Base-by-base conservation (phyloP, 2,329 filamentous ascomycete genomes). In the Corynespora cassiicola region DNA sequence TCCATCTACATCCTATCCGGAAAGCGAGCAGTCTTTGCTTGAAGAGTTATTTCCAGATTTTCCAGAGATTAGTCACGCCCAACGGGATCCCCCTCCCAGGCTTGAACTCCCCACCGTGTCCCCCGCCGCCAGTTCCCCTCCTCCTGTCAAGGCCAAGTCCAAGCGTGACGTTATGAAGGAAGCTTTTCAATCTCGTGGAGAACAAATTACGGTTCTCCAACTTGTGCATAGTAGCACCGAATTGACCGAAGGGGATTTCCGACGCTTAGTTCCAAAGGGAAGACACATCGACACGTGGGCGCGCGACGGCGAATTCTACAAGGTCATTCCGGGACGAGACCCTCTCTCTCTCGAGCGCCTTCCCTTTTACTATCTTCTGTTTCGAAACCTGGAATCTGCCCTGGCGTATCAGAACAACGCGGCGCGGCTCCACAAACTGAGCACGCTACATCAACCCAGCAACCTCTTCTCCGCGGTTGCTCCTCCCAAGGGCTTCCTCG, bases 291-390 rank as follows among this genome's bases (percentile, higher is more conserved):
- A 86, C 45, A 78, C 78, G 25, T 90, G 87, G 87, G 75, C 79
- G 12, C 56, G 65, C 12, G 60, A 69, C 7, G 76, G 75, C 38
- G 81, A 81, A 18, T 82, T 89, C 40, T 68, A 75, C 24, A 80
- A 82, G 66, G 73, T 86, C 24, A 77, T 87, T 16, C 86, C 86
- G 45, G 79, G 77, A 29, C 83, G 85, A 45, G 76, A 88, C 57
- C 75, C 79, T 4, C 63, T 74, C 39, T 88, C 84, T 7, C 75
- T 88, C 32, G 79, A 81, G 40, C 79, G 82, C 4, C 66, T 79
- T 1, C 83, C 81, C 42, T 77, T 77, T 54, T 91, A 90, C 70
- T 84, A 80, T 66, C 70, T 92, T 38, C 74, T 88, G 37, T 92
- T 91, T 72, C 73, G 78, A 45, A 78, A 73, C 15, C 58, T 71